Base-by-base conservation (phyloP, 2,329 filamentous ascomycete genomes). In the Pleurostoma richardsiae region DNA sequence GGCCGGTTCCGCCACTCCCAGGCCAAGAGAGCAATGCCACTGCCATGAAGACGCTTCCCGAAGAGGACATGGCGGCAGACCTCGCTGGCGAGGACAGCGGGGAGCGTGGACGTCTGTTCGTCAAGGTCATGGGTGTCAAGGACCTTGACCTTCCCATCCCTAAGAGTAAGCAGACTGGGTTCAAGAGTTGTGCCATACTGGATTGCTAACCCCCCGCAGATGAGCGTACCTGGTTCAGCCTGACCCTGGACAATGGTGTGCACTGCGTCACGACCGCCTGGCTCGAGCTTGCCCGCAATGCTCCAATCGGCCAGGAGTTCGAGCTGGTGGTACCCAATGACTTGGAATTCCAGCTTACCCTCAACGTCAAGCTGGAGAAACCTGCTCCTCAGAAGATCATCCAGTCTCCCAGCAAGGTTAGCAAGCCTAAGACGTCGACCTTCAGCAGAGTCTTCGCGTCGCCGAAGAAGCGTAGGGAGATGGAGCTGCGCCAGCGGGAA, bases 71-170 rank as follows among this genome's bases (percentile, higher is more conserved):
- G 26, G 66, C 71, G 29, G 70, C 74, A 4, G 77, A 86, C 48
- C 64, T 72, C 39, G 68, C 73, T 4, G 79, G 80, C 7, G 86
- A 89, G 46, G 91, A 96, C 49, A 89, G 83, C 45, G 85, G 85
- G 49, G 94, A 99, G 68, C 78, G 94, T 56, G 94, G 94, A 7
- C 79, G 94, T 50, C 77, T 99, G 2, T 99, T 99, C 59, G 91
- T 99, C 55, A 99, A 99, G 73, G 94, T 99, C n/a, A 86, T 97
- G 65, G 91, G 92, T 40, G 90, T 97, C 53, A 97, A 97, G 66
- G 91, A 97, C 58, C 77, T 99, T 36, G 91, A 96, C 60, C 74
- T 97, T 40, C 92, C 94, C 27, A 73, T 99, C 46, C 91, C 94
- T 30, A 88, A 85, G 70, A 92, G 90, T 94, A 79, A 77, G 86